Evolutionary conservation across 1,284 basidiomycete species (phyloP).

Genomic region (Ustilago nuda): DNA sequence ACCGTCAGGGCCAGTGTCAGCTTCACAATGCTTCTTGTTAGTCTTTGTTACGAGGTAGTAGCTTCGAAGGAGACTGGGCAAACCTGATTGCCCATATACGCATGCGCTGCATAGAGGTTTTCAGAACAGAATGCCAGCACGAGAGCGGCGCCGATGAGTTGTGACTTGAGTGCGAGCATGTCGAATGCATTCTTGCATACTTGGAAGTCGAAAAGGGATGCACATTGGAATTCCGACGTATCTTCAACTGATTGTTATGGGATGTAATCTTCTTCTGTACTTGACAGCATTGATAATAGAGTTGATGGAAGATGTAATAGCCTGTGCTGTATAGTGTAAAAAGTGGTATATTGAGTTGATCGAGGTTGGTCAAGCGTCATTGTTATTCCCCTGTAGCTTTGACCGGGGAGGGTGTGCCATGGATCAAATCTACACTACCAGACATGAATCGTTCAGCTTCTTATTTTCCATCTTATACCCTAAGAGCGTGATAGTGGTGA

Average conservation of each 20-base stretch:
- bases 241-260: too few species aligned
- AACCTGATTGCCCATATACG: neutral
- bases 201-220: neutral
- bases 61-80: neutral
- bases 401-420: too few species aligned
- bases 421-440: too few species aligned
- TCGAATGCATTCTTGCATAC: neutral
- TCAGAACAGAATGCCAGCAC: neutral
- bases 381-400: neutral
- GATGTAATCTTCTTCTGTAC: too few species aligned
- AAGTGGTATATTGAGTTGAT: neutral
- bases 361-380: neutral
- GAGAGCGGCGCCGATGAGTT: neutral
- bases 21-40: slow-evolving; percentile 28
- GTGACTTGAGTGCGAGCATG: neutral
- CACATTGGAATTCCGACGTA: too few species aligned
- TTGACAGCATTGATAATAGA: neutral
- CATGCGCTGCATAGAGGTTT: neutral
- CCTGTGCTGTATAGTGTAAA: neutral
- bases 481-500: too few species aligned
- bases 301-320: neutral
- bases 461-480: too few species aligned
- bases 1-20: neutral
- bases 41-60: slow-evolving; percentile 17
- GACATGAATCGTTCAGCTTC: too few species aligned